Base-by-base conservation (phyloP, 768 basidiomycete species). In the Pleurotus salmoneostramineus region DNA sequence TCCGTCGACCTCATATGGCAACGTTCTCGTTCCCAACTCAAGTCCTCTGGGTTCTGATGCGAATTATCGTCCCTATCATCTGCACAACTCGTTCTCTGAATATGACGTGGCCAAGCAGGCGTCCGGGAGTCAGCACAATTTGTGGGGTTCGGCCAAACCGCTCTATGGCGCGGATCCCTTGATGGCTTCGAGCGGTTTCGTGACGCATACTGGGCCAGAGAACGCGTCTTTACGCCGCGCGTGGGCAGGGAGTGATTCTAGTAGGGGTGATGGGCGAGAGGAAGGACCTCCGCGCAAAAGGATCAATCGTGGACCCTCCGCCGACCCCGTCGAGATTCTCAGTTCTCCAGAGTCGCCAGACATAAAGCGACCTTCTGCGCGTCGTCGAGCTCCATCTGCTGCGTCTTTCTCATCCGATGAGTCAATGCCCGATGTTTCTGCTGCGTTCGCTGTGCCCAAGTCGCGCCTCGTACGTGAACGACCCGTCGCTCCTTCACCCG, bases 281-380 rank as follows among this genome's bases (percentile, higher is more conserved):
- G 82, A 82, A 12, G 88, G 83, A 11, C 87, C 84, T 40, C 89
- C 89, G 50, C 83, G 85, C 58, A 92, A 92, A 74, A 83, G 83
- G 63, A 65, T 83, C 42, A 85, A 90, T 67, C 76, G 75, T 59
- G 85, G 85, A 32, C 69, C 71, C 50, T 69, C 73, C 27, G 58
- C 71, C 44, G 72, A 75, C 66, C 58, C 72, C 56, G 69, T 69
- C 50, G 74, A 75, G 63, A 67, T 66, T 57, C 72, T 69, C 67
- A 76, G 73, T 64, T 79, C 74, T 48, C 83, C 84, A 44, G 76
- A 72, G 37, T 87, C 89, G 14, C 88, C 89, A 11, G 82, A 80
- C 37, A 75, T 87, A 40, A 78, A 79, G 57, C 77, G 79, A 50
- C 70, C 76, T 15, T 83, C 77, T 15, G 80, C 81, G 59, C 76